These are phyloP conservation scores for Chenopodium berlandieri DNA, from an alignment of 148 eudicot genomes.

Conservation along the genomic window DNA sequence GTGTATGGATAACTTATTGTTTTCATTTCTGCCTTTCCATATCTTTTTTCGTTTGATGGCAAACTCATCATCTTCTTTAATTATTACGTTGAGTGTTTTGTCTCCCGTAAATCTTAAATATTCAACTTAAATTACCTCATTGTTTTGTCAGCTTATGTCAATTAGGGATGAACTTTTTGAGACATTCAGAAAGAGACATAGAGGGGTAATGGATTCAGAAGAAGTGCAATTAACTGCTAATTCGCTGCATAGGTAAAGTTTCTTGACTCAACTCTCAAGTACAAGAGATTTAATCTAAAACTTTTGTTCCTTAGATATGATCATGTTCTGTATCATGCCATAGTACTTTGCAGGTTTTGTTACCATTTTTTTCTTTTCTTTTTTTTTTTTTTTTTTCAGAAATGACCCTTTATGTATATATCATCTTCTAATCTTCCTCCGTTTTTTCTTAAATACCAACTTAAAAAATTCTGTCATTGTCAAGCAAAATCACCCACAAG, in stretches of 20 bases:
- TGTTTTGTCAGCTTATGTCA: conserved; percentile 55
- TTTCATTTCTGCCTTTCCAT: background rate
- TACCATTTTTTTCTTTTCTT: background rate
- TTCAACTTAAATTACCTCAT: conserved; percentile 19
- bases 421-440: no score
- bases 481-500: no score
- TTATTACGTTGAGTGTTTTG: background rate
- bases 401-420: no score
- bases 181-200: conserved; percentile 94
- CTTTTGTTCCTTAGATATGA: background rate
- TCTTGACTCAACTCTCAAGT: background rate
- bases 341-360: background rate
- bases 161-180: conserved; percentile 95
- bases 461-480: no score
- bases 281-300: background rate
- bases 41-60: conserved; percentile 1
- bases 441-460: no score
- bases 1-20: background rate
- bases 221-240: conserved; percentile 93
- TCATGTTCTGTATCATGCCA: background rate
- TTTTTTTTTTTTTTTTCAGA: background rate
- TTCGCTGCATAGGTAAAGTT: conserved; percentile 77
- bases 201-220: conserved; percentile 90
- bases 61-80: background rate
- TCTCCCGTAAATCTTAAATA: background rate